Percentiles rank a stretch among this genome's conserved stretches.
phyloP scores from a whole-genome alignment of 306 rosid genomes.

The Quercus agrifolia region DNA sequence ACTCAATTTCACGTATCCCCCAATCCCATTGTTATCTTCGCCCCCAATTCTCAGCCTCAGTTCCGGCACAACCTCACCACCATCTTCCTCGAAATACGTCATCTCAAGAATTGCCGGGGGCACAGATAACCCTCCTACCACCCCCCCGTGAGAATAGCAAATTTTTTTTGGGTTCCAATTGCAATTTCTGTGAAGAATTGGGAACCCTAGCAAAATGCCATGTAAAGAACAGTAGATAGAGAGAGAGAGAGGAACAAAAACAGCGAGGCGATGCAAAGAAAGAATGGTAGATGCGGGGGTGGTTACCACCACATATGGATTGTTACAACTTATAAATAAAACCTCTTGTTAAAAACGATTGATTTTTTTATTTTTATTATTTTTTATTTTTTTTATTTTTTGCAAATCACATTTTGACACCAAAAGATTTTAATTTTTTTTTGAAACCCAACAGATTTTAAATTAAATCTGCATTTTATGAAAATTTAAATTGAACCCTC shows the following conservation, averaged over 20 bases:
- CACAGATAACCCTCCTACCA: constrained; percentile 9
- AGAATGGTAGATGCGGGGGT: constrained; percentile 21
- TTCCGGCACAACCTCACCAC: constrained; percentile 55
- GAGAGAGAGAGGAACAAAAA: neutral
- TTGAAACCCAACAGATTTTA: too few species aligned
- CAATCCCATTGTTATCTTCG: constrained; percentile 39
- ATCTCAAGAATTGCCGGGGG: constrained; percentile 35
- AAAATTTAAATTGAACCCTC: too few species aligned
- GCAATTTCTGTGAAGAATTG: neutral
- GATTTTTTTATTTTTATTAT: too few species aligned
- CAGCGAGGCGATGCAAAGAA: constrained; percentile 2
- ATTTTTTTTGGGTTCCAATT: neutral
- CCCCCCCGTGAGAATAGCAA: constrained; percentile 6
- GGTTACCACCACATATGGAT: neutral
- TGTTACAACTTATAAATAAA: neutral
- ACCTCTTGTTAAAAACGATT: too few species aligned
- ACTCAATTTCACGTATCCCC: constrained; percentile 53
- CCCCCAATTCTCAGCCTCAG: constrained; percentile 35
- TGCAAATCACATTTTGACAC: too few species aligned
- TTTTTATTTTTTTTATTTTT: too few species aligned
- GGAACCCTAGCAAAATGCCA: constrained; percentile 11
- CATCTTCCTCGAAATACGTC: constrained; percentile 52
- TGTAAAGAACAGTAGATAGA: constrained; percentile 11
- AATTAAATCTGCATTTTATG: too few species aligned
- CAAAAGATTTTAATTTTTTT: too few species aligned